These are phyloP conservation scores for Neoboletus brunneissimus DNA, from an alignment of 768 basidiomycete species.

Conservation along the genomic window DNA sequence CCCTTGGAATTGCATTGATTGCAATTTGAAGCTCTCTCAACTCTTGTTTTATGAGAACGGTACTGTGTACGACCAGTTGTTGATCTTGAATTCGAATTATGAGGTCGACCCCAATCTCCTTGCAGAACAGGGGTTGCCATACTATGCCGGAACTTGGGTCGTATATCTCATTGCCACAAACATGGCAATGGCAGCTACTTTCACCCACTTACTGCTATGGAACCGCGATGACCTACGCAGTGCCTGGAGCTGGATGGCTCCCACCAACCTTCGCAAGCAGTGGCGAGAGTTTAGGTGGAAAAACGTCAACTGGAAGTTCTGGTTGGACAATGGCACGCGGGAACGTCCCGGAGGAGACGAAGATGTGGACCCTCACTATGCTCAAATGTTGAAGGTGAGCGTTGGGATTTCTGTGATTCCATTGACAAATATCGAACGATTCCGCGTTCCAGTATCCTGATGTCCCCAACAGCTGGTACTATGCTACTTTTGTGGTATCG, in stretches of 20 bases:
- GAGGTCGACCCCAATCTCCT: conserved; percentile 50
- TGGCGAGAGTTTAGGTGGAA: conserved; percentile 25
- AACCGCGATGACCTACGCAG: conserved; percentile 47
- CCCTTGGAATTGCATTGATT: background rate
- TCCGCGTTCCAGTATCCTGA: conserved; percentile 32
- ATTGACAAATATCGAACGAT: background rate
- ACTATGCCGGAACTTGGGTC: conserved; percentile 29
- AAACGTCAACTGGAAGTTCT: conserved; percentile 40
- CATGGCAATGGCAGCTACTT: conserved; percentile 41
- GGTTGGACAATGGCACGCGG: conserved; percentile 23
- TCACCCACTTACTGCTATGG: conserved; percentile 53
- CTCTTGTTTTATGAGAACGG: conserved; percentile 51
- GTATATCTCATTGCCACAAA: conserved; percentile 18
- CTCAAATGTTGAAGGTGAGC: conserved; percentile 46
- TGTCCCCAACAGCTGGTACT: conserved; percentile 35
- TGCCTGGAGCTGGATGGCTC: conserved; percentile 47
- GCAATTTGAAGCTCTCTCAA: conserved; percentile 41
- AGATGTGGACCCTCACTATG: conserved; percentile 52
- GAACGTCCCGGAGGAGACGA: conserved; percentile 35
- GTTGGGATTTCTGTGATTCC: conserved; percentile 12
- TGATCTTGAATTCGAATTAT: conserved; percentile 52
- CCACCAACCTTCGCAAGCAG: conserved; percentile 25
- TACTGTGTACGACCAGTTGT: conserved; percentile 47
- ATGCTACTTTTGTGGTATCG: conserved; percentile 19
- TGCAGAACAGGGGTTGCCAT: conserved; percentile 38